These are phyloP conservation scores for Kwoniella shivajii DNA, from an alignment of 1,284 basidiomycete genomes.

Conservation along the genomic window DNA sequence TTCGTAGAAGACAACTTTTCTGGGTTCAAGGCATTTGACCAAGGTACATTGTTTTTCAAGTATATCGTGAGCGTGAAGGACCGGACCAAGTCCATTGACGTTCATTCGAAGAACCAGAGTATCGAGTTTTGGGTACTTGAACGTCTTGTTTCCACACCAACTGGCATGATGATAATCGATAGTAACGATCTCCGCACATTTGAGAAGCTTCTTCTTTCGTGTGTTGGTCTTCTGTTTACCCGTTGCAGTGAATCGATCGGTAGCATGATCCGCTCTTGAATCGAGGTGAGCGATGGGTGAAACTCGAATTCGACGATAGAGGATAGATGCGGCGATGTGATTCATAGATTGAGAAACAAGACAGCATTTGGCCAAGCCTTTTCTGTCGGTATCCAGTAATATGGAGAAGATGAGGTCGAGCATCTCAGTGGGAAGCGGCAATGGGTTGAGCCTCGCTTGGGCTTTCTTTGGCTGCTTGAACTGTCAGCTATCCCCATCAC, in stretches of 20 bases:
- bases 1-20: neutral
- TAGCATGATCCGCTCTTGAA: neutral
- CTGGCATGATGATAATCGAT: conserved; percentile 3
- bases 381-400: neutral
- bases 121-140: conserved; percentile 9
- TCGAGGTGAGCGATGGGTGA: neutral
- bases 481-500: no score
- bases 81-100: neutral
- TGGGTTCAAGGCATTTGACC: conserved; percentile 1
- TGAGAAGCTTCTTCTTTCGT: conserved; percentile 8
- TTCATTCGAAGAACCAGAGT: neutral
- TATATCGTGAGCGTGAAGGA: neutral
- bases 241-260: neutral
- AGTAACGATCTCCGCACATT: neutral
- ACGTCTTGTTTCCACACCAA: conserved; percentile 7
- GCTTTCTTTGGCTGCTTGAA: neutral
- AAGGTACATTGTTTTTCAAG: conserved; percentile 2
- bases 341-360: neutral
- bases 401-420: neutral
- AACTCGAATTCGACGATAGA: neutral
- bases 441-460: no score
- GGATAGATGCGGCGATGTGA: neutral
- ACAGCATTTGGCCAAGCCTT: neutral
- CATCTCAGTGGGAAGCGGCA: conserved; percentile 1
- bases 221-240: conserved; percentile 4